These are phyloP conservation scores for Diddensiella caesifluorescens DNA, from an alignment of 805 yeast species.

Conservation along the genomic window DNA sequence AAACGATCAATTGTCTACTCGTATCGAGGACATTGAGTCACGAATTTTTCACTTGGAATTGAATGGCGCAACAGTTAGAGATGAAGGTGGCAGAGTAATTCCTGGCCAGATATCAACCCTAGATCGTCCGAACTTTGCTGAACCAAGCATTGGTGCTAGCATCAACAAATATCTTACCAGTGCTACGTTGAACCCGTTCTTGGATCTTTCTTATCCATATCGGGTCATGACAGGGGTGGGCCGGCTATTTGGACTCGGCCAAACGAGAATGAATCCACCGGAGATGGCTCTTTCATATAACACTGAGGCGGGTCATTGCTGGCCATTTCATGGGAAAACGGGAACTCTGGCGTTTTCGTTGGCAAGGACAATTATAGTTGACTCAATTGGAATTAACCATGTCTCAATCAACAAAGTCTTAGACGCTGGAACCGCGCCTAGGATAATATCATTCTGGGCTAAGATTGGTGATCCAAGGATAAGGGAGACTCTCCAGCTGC, in stretches of 20 bases:
- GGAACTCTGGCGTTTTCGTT: conserved; percentile 28
- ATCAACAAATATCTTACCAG: conserved; percentile 24
- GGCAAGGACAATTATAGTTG: conserved; percentile 20
- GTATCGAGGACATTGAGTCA: too few species aligned
- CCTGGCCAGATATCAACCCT: too few species aligned
- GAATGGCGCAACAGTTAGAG: too few species aligned
- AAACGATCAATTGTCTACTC: too few species aligned
- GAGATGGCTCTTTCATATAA: conserved; percentile 21
- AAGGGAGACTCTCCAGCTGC: conserved; percentile 6
- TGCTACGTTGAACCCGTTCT: conserved; percentile 18
- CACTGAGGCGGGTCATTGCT: conserved; percentile 27
- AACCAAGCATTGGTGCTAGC: conserved; percentile 24
- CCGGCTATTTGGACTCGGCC: conserved; percentile 18
- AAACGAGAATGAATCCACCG: conserved; percentile 13
- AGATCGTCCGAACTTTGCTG: conserved; percentile 20
- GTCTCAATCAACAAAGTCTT: conserved; percentile 20
- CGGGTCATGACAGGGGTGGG: conserved; percentile 8
- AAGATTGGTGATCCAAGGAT: conserved; percentile 18
- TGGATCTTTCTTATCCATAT: conserved; percentile 11
- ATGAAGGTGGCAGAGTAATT: too few species aligned
- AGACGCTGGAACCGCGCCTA: conserved; percentile 28
- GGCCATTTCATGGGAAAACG: conserved; percentile 31
- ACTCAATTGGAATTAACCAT: conserved; percentile 28
- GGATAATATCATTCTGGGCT: conserved; percentile 28
- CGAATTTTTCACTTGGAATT: too few species aligned